phyloP scores from a whole-genome alignment of 441 rosid species.

The Erodium chrysanthum region DNA sequence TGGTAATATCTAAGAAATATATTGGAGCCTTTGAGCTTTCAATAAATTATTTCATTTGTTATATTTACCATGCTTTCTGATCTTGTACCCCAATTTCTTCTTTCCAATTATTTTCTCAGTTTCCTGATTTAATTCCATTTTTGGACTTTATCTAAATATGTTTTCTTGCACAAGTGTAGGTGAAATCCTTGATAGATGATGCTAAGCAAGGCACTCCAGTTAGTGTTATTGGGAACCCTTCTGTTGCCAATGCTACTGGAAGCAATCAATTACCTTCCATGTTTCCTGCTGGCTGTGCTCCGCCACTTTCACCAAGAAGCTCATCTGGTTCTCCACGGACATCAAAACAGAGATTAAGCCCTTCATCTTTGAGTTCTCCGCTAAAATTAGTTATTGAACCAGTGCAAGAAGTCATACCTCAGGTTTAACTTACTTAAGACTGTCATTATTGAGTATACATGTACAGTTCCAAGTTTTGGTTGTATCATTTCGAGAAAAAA shows the following conservation, averaged over 20 bases:
- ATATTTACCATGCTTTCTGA: background rate
- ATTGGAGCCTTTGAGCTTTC: background rate
- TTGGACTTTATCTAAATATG: slow-evolving; percentile 1
- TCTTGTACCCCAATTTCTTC: background rate
- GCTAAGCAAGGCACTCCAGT: slow-evolving; percentile 63
- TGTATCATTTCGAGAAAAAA: slow-evolving; percentile 14
- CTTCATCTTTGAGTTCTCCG: slow-evolving; percentile 73
- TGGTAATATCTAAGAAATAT: background rate
- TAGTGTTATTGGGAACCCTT: slow-evolving; percentile 46
- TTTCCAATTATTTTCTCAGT: background rate
- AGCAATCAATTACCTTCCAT: slow-evolving; percentile 66
- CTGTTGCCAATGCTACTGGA: slow-evolving; percentile 38
- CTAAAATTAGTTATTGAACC: slow-evolving; percentile 72
- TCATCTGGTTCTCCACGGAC: slow-evolving; percentile 78
- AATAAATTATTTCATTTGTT: background rate
- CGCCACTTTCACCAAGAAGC: slow-evolving; percentile 96
- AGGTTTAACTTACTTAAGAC: slow-evolving; percentile 36
- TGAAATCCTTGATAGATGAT: slow-evolving; percentile 60
- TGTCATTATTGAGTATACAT: background rate
- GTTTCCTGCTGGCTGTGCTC: slow-evolving; percentile 90
- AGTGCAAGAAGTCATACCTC: slow-evolving; percentile 74
- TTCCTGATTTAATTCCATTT: background rate
- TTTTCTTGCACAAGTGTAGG: slow-evolving; percentile 29
- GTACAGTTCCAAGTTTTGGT: background rate
- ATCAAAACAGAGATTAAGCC: slow-evolving; percentile 58